Base-by-base conservation (phyloP, 306 rosid species). In the Herpetospermum pedunculosum region DNA sequence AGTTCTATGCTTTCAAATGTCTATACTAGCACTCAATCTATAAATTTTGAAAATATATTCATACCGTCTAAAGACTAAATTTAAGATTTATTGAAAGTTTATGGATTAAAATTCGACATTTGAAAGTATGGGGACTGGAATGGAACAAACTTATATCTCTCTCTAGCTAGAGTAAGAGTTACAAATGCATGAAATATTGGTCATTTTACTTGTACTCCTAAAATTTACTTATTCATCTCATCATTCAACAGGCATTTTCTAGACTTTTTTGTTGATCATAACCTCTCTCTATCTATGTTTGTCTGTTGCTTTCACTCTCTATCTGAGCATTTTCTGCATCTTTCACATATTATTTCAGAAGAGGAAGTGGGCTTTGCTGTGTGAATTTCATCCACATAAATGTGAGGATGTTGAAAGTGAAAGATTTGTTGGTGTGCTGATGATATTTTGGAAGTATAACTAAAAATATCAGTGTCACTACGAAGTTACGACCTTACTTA, bases 401-500 rank as follows among this genome's bases (percentile, higher is more conserved):
- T 63, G 35, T 29, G 73, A 43, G 38, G 15, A 2, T 58, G 65
- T 19, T 23, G 34, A 40, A 65, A 37, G 35, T 40, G 52, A 40
- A 60, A 30, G 72, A 25, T 43, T 40, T 43, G 34, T 68, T 14
- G 47, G 37, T 6, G 13, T 25, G 54, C 37, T 41, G 71, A 19
- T 74, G 81, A 81, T 75, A 69, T 78, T 78, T 54, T 62, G 50
- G 69, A 2, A 29, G 50, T 18, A 38, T 23, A 81, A 12, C 59
- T n/a, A n/a, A n/a, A n/a, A n/a, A n/a, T n/a, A n/a, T n/a, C n/a
- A n/a, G n/a, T n/a, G n/a, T n/a, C n/a, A n/a, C n/a, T n/a, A n/a
- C n/a, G n/a, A n/a, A n/a, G n/a, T n/a, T n/a, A n/a, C n/a, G n/a
- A n/a, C n/a, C n/a, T n/a, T n/a, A n/a, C n/a, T n/a, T n/a, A n/a